A percentile compares a stretch with the other conserved stretches of the same genome.
Conservation (phyloP, 192 early-diverging fungal genomes). For the Spizellomyces sp. region DNA sequence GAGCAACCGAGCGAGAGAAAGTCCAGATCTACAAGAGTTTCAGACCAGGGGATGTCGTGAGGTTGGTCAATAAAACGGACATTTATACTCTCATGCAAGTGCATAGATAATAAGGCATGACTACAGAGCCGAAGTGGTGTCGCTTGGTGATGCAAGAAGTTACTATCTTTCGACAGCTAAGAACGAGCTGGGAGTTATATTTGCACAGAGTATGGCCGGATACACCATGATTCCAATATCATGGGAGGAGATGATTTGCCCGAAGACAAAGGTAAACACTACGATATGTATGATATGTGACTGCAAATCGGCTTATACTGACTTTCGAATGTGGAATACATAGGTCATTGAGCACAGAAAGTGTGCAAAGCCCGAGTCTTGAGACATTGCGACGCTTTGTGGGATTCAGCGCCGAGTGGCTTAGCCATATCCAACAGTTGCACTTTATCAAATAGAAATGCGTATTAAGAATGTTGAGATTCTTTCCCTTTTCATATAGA, state of each 20-base stretch:
- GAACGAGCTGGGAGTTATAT: constrained; percentile 93
- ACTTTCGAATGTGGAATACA: background rate
- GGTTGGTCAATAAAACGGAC: constrained; percentile 61
- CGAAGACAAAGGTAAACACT: constrained; percentile 71
- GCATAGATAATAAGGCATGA: constrained; percentile 6
- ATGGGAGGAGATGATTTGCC: constrained; percentile 98
- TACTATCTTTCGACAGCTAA: constrained; percentile 90
- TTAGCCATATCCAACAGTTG: too few relatives aligned
- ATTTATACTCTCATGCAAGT: constrained; percentile 2
- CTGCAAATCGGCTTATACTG: background rate
- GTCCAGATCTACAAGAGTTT: constrained; percentile 90
- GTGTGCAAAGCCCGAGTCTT: constrained; percentile 80
- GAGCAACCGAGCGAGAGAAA: constrained; percentile 93
- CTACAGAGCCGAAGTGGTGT: constrained; percentile 65
- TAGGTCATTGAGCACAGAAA: constrained; percentile 81
- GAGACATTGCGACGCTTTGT: background rate
- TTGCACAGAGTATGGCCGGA: constrained; percentile 82
- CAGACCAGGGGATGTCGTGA: constrained; percentile 91
- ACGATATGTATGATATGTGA: background rate
- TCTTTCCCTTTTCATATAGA: too few relatives aligned
- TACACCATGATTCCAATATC: constrained; percentile 89
- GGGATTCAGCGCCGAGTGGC: background rate
- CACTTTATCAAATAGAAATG: too few relatives aligned
- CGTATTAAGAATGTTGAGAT: too few relatives aligned
- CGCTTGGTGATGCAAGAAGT: constrained; percentile 88